Evolutionary conservation across 768 basidiomycete species (phyloP), one percentile per base, ranked within the genome.

Genomic region (Saitozyma podzolica): DNA sequence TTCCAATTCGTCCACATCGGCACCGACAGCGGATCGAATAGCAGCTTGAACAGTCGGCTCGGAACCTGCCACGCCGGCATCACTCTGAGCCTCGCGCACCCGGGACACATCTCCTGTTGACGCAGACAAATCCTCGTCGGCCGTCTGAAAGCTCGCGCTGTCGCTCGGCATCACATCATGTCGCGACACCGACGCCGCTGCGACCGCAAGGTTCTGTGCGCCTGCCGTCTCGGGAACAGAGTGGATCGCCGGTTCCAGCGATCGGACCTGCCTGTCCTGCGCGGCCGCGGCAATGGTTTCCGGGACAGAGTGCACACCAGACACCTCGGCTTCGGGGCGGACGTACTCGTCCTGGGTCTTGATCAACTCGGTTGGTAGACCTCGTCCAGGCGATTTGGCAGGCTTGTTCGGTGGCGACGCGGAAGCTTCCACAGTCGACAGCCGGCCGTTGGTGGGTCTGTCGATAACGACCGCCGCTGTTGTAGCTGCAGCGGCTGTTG

Each of bases 81-180:
- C 11, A 19, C 16, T 19, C 13, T 10, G 13, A 7, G 20, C 39
- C 3, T 10, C 7, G 10, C 13, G 19, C 53, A 37, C 53, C 37
- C 58, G 2, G 29, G 29, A 29, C 29, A 29, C 29, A 29, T 29
- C 29, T 29, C 29, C 29, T 29, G 29, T 2, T 29, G 29, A 29
- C 29, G 29, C 29, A 29, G 29, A 29, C 29, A 29, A 29, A 29
- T 29, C 61, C 19, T 66, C 64, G 13, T 62, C 29, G 17, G 64
- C 64, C 9, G 61, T 62, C 47, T 45, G 6, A 29, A 66, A 66
- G 40, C 64, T 66, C 16, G 40, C 19, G 4, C 39, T 60, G 17
- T 65, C 64, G 10, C 49, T 52, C 7, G 54, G 14, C 13, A 19
- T 43, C 14, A 17, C 43, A 50, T 50, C 47, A 47, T 50, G 57